Percentiles rank a stretch among this genome's conserved stretches.
Conservation (phyloP, 1,139 yeast genomes). For the Arxiozyma heterogenica region DNA sequence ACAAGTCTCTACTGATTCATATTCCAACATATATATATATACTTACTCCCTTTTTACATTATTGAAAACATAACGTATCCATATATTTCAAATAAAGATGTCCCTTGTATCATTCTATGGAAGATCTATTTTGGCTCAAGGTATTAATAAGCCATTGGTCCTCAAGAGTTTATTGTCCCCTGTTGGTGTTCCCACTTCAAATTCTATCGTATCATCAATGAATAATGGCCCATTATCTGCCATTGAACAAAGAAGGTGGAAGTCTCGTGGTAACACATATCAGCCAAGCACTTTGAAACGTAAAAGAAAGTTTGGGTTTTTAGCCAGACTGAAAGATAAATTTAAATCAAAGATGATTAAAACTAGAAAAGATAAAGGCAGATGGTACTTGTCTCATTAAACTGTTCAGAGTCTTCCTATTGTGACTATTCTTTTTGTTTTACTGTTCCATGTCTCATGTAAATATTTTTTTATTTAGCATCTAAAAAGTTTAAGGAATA, state of each 20-base stretch:
- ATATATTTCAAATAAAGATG: background rate
- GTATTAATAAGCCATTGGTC: background rate
- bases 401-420: too few species aligned
- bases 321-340: constrained; percentile 75
- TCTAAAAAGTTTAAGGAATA: too few species aligned
- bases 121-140: background rate
- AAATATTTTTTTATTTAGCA: background rate
- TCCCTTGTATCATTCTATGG: background rate
- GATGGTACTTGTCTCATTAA: constrained; percentile 87
- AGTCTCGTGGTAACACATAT: constrained; percentile 86
- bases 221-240: background rate
- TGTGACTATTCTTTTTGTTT: background rate
- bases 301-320: constrained; percentile 82
- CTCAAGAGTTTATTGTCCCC: background rate
- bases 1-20: background rate
- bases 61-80: background rate
- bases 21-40: background rate
- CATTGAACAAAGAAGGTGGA: constrained; percentile 49
- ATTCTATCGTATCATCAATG: background rate
- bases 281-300: constrained; percentile 89
- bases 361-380: constrained; percentile 77
- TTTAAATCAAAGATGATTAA: constrained; percentile 72
- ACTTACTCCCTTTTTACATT: too few species aligned
- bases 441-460: background rate
- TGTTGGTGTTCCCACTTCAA: background rate